Evolutionary conservation across 2,329 filamentous ascomycete species (phyloP), one percentile per base, ranked within the genome.

Genomic region (Xenoacremonium recifei): DNA sequence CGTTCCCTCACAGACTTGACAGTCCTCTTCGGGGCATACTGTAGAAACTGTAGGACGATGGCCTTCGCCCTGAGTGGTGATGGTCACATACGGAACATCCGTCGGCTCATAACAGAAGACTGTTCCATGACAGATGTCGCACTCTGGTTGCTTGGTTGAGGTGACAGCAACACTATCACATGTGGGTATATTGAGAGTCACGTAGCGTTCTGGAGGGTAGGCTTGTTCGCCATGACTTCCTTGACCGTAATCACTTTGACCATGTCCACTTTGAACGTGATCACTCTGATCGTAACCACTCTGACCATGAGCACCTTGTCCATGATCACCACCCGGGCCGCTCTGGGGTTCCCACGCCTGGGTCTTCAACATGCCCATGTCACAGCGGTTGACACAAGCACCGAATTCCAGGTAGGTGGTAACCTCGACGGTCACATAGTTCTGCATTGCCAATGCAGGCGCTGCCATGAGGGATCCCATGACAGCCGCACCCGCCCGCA

Each of bases 91-190:
- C 5, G 48, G 46, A 6, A 49, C 44, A 12, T 53, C 43, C 7
- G 56, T 60, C 10, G 55, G 48, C 33, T 61, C 39, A 29, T 54
- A 60, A 44, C 45, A 34, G 34, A 53, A 53, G 36, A 61, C 49
- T 18, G 57, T 61, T 21, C 54, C 54, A 16, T 35, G 32, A 29
- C 55, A 58, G 15, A 33, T 51, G 16, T 51, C 47, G 21, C 53
- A 58, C 4, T 37, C 37, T 1, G 55, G 54, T 2, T 44, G 32
- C 17, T 50, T 49, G 29, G 53, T 57, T 6, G 47, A 52, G 12
- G 48, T 53, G 20, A 35, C 44, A 11, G 31, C 48, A n/a, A 48
- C 36, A n/a, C 44, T 39, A 20, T 51, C 36, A 30, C 42, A 55
- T 6, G 48, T 50, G 3, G 57, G 57, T 12, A 60, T 34, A 11